Base-by-base conservation (phyloP, 1,284 basidiomycete genomes). In the Melampsora abietis-canadensis region DNA sequence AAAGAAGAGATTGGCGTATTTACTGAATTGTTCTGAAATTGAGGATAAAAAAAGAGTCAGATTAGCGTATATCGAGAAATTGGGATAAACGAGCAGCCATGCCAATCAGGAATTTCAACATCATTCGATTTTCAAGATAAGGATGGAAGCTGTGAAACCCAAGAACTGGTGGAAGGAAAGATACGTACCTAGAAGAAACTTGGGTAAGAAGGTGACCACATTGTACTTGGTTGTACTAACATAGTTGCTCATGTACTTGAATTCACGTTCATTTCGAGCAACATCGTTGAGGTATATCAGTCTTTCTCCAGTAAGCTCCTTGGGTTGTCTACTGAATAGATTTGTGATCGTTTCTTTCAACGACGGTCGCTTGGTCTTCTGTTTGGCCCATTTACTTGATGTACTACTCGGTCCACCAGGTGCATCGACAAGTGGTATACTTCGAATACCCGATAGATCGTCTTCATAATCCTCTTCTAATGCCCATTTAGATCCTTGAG, bases 1-100 rank as follows among this genome's bases (percentile, higher is more conserved):
- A 87, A 99, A 98, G 86, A 99, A 99, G 76, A 98, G 77, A 82
- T 99, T 98, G 79, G 96, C 96, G 81, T 97, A 98, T 87, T 96
- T 95, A 77, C 91, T 93, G 85, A 97, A 96, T 88, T 97, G 94
- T 82, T 97, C 94, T 90, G 40, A 30, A 10, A 27, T 27, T 19
- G 4, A 27, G 34, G n/a, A n/a, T n/a, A 19, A 21, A 44, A 44
- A 21, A 46, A 15, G 37, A 19, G 7, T 21, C 24, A 66, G 17
- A 12, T 54, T 19, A 67, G 17, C 24, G 46, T 61, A 31, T 61
- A 47, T 62, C 6, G 0, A 31, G n/a, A n/a, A n/a, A n/a, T n/a
- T n/a, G n/a, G n/a, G n/a, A n/a, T n/a, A n/a, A n/a, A n/a, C n/a
- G n/a, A n/a, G n/a, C n/a, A n/a, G n/a, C n/a, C n/a, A n/a, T n/a